These are phyloP conservation scores for Plasmodium cynomolgi DNA, from an alignment of 169 alveolate genomes.

Conservation along the genomic window DNA sequence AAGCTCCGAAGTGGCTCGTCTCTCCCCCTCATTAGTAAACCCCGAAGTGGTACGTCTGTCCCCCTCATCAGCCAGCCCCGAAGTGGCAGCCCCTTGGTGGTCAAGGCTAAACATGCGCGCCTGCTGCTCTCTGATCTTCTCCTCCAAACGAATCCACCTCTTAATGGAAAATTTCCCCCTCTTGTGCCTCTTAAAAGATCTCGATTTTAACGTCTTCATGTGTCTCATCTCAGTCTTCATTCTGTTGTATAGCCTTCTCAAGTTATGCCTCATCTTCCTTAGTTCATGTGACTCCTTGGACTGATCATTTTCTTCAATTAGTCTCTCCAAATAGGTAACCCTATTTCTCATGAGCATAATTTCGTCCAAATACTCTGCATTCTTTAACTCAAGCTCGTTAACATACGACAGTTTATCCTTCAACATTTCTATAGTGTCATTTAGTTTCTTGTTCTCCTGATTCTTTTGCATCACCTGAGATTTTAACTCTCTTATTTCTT, in stretches of 20 bases:
- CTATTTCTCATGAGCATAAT: constrained; percentile 56
- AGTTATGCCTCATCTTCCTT: constrained; percentile 41
- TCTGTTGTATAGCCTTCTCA: constrained; percentile 28
- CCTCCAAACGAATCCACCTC: constrained; percentile 32
- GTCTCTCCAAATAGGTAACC: constrained; percentile 59
- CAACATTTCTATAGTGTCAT: constrained; percentile 41
- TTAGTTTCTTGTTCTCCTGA: constrained; percentile 56
- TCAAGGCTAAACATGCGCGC: not conserved
- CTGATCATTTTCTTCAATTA: constrained; percentile 71
- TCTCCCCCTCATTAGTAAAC: not conserved
- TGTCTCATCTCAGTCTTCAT: constrained; percentile 56
- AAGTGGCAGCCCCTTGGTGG: not conserved
- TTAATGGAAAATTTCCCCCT: constrained; percentile 30
- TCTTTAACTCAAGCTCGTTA: constrained; percentile 52
- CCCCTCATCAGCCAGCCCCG: not conserved
- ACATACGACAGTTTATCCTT: constrained; percentile 41
- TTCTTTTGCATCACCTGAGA: constrained; percentile 55
- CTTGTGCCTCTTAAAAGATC: constrained; percentile 19
- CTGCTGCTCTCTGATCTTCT: not conserved
- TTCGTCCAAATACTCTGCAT: constrained; percentile 67
- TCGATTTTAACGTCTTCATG: constrained; percentile 23
- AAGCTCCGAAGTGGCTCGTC: not conserved
- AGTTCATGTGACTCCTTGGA: constrained; percentile 62
- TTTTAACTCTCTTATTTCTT: constrained; percentile 56
- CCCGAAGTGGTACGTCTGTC: not conserved